Evolutionary conservation across 176 grass and related monocot genomes (phyloP).

Genomic region (Musa itinerans): DNA sequence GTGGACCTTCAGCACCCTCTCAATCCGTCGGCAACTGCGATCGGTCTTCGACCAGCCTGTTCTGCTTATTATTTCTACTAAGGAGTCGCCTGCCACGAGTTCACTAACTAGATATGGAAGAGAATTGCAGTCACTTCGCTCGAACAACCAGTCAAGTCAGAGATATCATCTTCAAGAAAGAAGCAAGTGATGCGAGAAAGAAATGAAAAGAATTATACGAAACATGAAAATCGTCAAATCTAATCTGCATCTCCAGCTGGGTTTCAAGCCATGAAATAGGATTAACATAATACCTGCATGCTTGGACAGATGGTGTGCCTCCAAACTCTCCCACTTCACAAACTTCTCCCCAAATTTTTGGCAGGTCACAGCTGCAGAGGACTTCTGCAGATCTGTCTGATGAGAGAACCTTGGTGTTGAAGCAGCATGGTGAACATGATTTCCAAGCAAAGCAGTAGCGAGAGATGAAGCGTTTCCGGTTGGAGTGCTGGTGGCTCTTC

Average conservation of each 20-base stretch:
- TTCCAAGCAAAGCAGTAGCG: constrained; percentile 1
- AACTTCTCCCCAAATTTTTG: constrained; percentile 39
- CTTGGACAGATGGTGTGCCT: no score
- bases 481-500: constrained; percentile 28
- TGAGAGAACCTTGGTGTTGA: not conserved
- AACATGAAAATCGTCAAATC: no score
- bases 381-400: not conserved
- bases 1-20: constrained; percentile 64
- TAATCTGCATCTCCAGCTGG: no score
- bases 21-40: constrained; percentile 20
- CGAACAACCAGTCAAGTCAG: no score
- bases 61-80: constrained; percentile 72
- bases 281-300: no score
- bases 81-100: constrained; percentile 50
- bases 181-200: not conserved
- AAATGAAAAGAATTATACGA: no score
- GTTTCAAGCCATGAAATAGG: no score
- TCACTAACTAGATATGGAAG: constrained; percentile 38
- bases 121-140: not conserved
- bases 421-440: not conserved
- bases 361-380: constrained; percentile 21
- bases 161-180: not conserved
- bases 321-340: constrained; percentile 17
- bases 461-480: constrained; percentile 26
- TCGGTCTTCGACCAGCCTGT: constrained; percentile 43